Conservation (phyloP, 768 basidiomycete species). For the Auriscalpium orientale region DNA sequence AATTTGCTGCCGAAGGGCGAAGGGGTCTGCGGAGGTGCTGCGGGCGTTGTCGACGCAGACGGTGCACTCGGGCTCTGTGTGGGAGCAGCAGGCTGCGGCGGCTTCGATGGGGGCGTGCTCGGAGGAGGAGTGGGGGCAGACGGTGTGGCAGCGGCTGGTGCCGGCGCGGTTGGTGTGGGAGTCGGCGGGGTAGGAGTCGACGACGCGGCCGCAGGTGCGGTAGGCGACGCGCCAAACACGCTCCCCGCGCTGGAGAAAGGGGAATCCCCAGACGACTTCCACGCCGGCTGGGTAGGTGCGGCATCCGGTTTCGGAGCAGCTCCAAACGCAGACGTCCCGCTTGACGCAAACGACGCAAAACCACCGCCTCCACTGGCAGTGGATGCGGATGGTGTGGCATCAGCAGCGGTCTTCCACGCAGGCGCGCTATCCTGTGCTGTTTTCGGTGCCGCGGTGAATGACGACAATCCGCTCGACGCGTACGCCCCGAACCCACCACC, state of each 20-base stretch:
- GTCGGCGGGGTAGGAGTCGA: conserved; percentile 3
- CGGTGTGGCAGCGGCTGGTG: not conserved
- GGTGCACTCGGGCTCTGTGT: not conserved
- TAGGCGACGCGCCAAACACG: not conserved
- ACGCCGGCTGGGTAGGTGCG: conserved; percentile 3
- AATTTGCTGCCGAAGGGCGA: conserved; percentile 27
- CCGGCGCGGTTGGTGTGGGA: conserved; percentile 1
- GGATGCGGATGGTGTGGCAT: not conserved
- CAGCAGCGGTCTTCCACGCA: not conserved
- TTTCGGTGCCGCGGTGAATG: conserved; percentile 12
- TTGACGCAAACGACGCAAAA: conserved; percentile 28
- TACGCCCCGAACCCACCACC: conserved; percentile 21
- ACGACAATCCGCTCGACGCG: conserved; percentile 15
- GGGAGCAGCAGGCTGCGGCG: not conserved
- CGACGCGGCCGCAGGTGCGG: not conserved
- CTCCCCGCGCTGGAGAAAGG: conserved; percentile 2
- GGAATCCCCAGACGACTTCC: conserved; percentile 9
- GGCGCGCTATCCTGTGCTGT: conserved; percentile 1
- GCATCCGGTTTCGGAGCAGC: not conserved
- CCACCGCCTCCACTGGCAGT: conserved; percentile 5
- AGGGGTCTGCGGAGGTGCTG: not conserved
- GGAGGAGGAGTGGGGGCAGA: not conserved
- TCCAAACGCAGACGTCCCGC: conserved; percentile 6
- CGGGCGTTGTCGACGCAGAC: not conserved
- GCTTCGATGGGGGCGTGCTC: conserved; percentile 5